A percentile compares a stretch with the other conserved stretches of the same genome.
Conservation (phyloP, 106 monocot species). For the Dendrobium nobile region DNA sequence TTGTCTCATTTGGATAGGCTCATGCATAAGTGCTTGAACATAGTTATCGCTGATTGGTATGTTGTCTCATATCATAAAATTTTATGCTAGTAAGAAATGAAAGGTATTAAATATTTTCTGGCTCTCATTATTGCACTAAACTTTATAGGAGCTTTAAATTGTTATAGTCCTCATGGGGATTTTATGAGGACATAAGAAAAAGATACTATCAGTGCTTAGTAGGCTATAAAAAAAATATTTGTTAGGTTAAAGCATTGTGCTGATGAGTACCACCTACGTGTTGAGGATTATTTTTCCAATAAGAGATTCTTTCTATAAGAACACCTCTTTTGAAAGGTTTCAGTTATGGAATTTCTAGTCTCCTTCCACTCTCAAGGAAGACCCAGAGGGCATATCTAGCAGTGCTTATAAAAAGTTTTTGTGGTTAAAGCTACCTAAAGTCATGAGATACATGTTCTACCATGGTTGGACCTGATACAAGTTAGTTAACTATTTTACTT, state of each 20-base stretch:
- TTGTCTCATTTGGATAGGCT: slow-evolving; percentile 89
- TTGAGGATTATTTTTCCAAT: slow-evolving; percentile 82
- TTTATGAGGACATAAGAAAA: slow-evolving; percentile 62
- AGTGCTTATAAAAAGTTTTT: slow-evolving; percentile 85
- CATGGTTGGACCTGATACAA: no score
- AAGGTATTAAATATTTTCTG: neutral
- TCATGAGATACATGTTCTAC: no score
- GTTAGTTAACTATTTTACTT: no score
- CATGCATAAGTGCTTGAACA: slow-evolving; percentile 98
- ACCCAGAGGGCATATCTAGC: slow-evolving; percentile 76
- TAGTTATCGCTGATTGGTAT: slow-evolving; percentile 94
- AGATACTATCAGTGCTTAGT: slow-evolving; percentile 40
- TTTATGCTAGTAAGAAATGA: slow-evolving; percentile 69
- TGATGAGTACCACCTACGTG: slow-evolving; percentile 90
- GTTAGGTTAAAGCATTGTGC: slow-evolving; percentile 62
- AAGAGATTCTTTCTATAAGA: slow-evolving; percentile 56
- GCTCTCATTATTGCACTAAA: neutral
- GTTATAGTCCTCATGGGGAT: slow-evolving; percentile 28
- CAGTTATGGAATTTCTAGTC: slow-evolving; percentile 74
- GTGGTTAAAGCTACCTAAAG: slow-evolving; percentile 66
- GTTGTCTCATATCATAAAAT: slow-evolving; percentile 76
- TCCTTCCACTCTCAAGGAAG: slow-evolving; percentile 75
- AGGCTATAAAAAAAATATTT: slow-evolving; percentile 50
- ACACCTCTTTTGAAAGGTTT: slow-evolving; percentile 77
- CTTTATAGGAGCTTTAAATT: neutral